A percentile compares a stretch with the other conserved stretches of the same genome.
phyloP scores from a whole-genome alignment of 495 filamentous ascomycete species.

The Aspergillus coremiiformis region DNA sequence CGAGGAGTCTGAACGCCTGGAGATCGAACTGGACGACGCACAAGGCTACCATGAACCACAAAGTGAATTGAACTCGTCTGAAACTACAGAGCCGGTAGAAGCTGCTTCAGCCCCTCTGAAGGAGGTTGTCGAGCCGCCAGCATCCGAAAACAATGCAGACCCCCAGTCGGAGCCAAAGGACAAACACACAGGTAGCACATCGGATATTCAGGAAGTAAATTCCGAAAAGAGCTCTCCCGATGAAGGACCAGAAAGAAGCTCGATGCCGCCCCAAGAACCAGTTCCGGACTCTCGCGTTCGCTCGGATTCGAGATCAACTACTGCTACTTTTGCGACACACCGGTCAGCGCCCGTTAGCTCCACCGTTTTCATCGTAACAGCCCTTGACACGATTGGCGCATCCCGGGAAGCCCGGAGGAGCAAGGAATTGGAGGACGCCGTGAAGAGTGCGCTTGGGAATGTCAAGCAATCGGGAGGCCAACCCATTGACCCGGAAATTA shows the following conservation, averaged over 20 bases:
- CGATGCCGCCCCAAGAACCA: constrained; percentile 17
- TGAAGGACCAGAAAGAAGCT: constrained; percentile 4
- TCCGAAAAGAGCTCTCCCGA: constrained; percentile 6
- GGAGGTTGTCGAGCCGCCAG: constrained; percentile 15
- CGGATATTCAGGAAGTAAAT: constrained; percentile 4
- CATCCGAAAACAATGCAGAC: constrained; percentile 12
- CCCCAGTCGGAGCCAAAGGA: constrained; percentile 10
- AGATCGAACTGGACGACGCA: constrained; percentile 20
- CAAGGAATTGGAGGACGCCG: constrained; percentile 71
- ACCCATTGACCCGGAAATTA: constrained; percentile 69
- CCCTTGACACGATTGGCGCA: constrained; percentile 80
- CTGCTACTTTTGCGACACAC: constrained; percentile 44
- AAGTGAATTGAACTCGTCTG: constrained; percentile 13
- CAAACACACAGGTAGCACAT: neutral
- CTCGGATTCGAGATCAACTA: constrained; percentile 55
- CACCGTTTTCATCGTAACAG: constrained; percentile 87
- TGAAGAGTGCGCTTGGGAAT: constrained; percentile 70
- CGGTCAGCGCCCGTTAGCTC: constrained; percentile 69
- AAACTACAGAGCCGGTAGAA: constrained; percentile 12
- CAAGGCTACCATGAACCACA: constrained; percentile 9
- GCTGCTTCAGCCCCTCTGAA: constrained; percentile 15
- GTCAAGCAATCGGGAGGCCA: constrained; percentile 71
- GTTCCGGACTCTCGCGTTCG: constrained; percentile 32
- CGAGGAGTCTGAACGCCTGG: constrained; percentile 24
- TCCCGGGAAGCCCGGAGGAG: constrained; percentile 80